These are phyloP conservation scores for Millerago galiae DNA, from an alignment of 805 yeast genomes.

Conservation along the genomic window DNA sequence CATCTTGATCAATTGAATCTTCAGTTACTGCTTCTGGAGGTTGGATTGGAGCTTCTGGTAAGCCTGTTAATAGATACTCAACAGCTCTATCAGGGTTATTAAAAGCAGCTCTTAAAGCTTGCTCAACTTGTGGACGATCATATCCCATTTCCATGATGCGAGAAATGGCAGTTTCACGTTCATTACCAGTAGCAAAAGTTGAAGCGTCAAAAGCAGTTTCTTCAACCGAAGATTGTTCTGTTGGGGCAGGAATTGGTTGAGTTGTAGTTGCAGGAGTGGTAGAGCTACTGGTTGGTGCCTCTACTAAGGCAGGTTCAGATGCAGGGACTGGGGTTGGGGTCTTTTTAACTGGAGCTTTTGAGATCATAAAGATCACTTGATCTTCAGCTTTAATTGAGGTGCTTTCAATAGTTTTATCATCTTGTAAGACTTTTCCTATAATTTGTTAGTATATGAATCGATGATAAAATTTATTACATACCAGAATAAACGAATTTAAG, in stretches of 20 bases:
- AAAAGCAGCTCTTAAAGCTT: slow-evolving; percentile 90
- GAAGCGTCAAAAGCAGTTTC: slow-evolving; percentile 30
- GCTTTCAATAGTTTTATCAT: slow-evolving; percentile 65
- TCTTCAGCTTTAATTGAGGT: slow-evolving; percentile 78
- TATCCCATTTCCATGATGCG: slow-evolving; percentile 96
- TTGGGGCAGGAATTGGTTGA: background rate
- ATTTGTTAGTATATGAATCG: background rate
- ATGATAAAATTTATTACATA: slow-evolving; percentile 9
- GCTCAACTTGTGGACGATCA: slow-evolving; percentile 78
- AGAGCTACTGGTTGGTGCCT: slow-evolving; percentile 16
- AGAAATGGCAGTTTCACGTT: slow-evolving; percentile 69
- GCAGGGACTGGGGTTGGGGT: slow-evolving; percentile 14
- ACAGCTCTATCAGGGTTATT: slow-evolving; percentile 98
- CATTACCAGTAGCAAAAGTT: slow-evolving; percentile 70
- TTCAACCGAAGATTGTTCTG: background rate
- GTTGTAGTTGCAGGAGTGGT: slow-evolving; percentile 11
- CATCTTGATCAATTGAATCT: slow-evolving; percentile 14
- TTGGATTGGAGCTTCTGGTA: slow-evolving; percentile 48
- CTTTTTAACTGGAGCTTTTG: slow-evolving; percentile 29
- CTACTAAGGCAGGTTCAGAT: slow-evolving; percentile 9
- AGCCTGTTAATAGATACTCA: slow-evolving; percentile 85
- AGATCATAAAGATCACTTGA: slow-evolving; percentile 87
- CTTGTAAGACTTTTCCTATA: slow-evolving; percentile 75
- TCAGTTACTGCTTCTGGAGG: slow-evolving; percentile 7
- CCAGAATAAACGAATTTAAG: slow-evolving; percentile 90